phyloP scores from a whole-genome alignment of 139 green algal species.

The Chara braunii region DNA sequence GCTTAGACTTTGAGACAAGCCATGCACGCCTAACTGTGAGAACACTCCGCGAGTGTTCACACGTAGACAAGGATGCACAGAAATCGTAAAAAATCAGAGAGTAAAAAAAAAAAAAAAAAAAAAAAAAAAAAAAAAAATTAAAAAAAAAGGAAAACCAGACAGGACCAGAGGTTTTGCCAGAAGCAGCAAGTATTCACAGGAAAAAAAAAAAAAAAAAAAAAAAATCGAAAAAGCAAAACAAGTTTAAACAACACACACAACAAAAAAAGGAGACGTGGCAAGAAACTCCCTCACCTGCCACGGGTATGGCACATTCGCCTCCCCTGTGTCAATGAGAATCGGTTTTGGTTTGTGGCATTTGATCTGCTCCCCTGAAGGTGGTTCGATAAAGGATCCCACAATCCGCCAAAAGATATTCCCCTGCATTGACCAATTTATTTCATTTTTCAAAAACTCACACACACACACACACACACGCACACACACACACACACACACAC shows the following conservation, averaged over 20 bases:
- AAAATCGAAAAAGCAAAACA: too few species aligned
- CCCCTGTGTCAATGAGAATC: slow-evolving; percentile 70
- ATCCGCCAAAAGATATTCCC: slow-evolving; percentile 65
- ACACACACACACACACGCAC: too few species aligned
- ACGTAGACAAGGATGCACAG: too few species aligned
- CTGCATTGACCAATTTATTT: slow-evolving; percentile 13
- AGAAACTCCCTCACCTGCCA: too few species aligned
- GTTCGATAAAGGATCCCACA: slow-evolving; percentile 53
- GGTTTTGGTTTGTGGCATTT: slow-evolving; percentile 75
- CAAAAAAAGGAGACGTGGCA: too few species aligned
- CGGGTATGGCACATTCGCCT: slow-evolving; percentile 60
- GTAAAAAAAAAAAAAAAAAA: too few species aligned
- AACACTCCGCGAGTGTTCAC: too few species aligned
- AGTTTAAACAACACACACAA: too few species aligned
- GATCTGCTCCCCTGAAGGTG: slow-evolving; percentile 47
- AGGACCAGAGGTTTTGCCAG: neutral
- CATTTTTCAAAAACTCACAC: neutral
- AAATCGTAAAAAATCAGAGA: too few species aligned
- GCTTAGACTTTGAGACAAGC: too few species aligned
- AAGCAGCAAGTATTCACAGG: neutral
- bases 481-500: neutral
- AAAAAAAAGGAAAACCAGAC: slow-evolving; percentile 3
- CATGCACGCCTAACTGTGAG: too few species aligned
- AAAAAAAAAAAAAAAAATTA: too few species aligned
- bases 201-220: neutral